phyloP scores from a whole-genome alignment of 345 rosid genomes.

The Xanthoceras sorbifolium region DNA sequence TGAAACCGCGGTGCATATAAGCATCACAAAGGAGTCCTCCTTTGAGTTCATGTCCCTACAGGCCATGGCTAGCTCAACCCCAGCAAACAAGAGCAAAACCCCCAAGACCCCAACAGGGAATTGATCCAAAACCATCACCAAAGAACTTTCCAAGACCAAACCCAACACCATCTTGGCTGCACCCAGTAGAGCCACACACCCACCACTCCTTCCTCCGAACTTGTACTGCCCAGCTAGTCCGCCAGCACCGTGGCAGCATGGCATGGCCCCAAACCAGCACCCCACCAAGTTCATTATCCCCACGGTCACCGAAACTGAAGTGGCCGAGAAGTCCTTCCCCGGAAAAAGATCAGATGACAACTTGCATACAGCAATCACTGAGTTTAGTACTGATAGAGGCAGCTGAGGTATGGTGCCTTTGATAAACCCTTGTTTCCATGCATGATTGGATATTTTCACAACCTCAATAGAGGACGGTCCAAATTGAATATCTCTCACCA shows the following conservation, averaged over 20 bases:
- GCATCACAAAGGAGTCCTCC: constrained; percentile 78
- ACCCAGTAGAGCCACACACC: constrained; percentile 75
- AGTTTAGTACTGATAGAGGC: constrained; percentile 76
- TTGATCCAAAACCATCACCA: constrained; percentile 60
- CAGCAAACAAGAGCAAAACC: constrained; percentile 70
- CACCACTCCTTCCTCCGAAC: constrained; percentile 90
- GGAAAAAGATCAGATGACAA: constrained; percentile 79
- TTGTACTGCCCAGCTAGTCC: constrained; percentile 89
- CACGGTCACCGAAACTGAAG: constrained; percentile 67
- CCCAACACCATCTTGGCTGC: constrained; percentile 61
- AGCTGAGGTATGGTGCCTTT: constrained; percentile 85
- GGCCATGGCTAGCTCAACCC: constrained; percentile 80
- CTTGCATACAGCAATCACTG: constrained; percentile 86
- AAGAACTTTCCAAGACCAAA: constrained; percentile 64
- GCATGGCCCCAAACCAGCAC: constrained; percentile 94
- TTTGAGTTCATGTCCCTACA: constrained; percentile 75
- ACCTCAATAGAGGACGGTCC: constrained; percentile 61
- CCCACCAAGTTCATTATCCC: constrained; percentile 84
- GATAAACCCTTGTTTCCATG: constrained; percentile 77
- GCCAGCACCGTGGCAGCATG: constrained; percentile 89
- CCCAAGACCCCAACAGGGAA: constrained; percentile 84
- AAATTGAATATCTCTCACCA: constrained; percentile 45
- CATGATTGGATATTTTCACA: constrained; percentile 48
- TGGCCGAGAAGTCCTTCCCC: constrained; percentile 59
- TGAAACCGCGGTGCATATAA: constrained; percentile 62